A percentile compares a stretch with the other conserved stretches of the same genome.
Conservation (phyloP, 305 asterid genomes). For the Euphrasia arctica region DNA sequence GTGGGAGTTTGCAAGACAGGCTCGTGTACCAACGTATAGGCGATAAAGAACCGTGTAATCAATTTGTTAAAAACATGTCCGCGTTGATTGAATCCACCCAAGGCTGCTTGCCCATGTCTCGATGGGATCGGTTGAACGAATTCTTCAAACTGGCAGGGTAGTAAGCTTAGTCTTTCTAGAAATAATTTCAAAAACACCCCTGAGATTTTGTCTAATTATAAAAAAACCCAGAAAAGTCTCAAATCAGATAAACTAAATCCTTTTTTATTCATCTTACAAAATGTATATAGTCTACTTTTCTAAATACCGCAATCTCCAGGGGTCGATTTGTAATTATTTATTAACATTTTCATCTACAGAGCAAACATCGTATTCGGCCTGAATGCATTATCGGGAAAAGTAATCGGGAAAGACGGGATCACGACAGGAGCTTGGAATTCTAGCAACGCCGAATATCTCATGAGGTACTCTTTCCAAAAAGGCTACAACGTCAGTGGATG, state of each 20-base stretch:
- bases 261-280: no score
- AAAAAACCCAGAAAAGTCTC: neutral
- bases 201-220: neutral
- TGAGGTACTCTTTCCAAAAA: constrained; percentile 1
- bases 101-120: constrained; percentile 76
- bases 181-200: neutral
- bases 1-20: constrained; percentile 86
- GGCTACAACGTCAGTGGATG: neutral
- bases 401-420: constrained; percentile 7
- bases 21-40: constrained; percentile 52
- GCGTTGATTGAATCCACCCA: constrained; percentile 60
- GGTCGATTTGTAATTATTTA: neutral
- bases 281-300: neutral
- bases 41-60: constrained; percentile 42
- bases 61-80: constrained; percentile 33
- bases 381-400: constrained; percentile 58
- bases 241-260: neutral
- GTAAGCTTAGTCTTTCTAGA: constrained; percentile 28
- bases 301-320: neutral
- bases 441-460: constrained; percentile 10
- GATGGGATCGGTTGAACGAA: constrained; percentile 71
- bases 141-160: constrained; percentile 68
- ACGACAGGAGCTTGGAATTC: constrained; percentile 20
- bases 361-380: constrained; percentile 64
- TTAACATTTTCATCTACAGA: neutral